phyloP scores from a whole-genome alignment of 352 stramenopile species.

The Phytophthora agathidicida region DNA sequence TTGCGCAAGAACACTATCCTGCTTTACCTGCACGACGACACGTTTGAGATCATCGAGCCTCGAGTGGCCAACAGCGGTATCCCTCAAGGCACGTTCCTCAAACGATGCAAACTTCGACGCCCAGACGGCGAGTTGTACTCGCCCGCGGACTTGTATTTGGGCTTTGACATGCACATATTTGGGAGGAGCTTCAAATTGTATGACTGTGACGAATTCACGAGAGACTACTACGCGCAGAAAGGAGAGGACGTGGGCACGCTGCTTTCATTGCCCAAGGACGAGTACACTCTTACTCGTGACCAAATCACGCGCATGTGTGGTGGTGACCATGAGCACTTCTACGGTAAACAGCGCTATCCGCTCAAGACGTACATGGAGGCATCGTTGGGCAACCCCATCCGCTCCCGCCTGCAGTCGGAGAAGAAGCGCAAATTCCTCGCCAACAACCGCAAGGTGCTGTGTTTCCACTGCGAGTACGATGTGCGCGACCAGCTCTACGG shows the following conservation, averaged over 20 bases:
- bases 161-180: slow-evolving; percentile 77
- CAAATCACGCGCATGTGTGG: slow-evolving; percentile 81
- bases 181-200: slow-evolving; percentile 81
- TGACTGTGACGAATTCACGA: slow-evolving; percentile 78
- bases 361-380: slow-evolving; percentile 90
- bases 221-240: slow-evolving; percentile 57
- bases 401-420: slow-evolving; percentile 64
- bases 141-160: slow-evolving; percentile 62
- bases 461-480: slow-evolving; percentile 89
- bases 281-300: slow-evolving; percentile 80
- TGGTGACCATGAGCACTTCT: slow-evolving; percentile 73
- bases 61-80: slow-evolving; percentile 86
- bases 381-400: slow-evolving; percentile 73
- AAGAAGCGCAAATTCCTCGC: slow-evolving; percentile 89
- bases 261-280: slow-evolving; percentile 78
- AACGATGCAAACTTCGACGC: slow-evolving; percentile 70
- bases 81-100: slow-evolving; percentile 87
- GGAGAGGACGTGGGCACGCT: slow-evolving; percentile 48
- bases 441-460: slow-evolving; percentile 87
- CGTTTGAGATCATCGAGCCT: slow-evolving; percentile 90
- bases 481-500: slow-evolving; percentile 79
- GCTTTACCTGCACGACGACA: slow-evolving; percentile 87
- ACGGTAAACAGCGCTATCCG: slow-evolving; percentile 76
- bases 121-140: slow-evolving; percentile 59
- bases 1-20: slow-evolving; percentile 82